Percentiles rank a stretch among this genome's conserved stretches.
Evolutionary conservation across 225 moss, liverwort and hornwort genomes (phyloP).

Genomic region (Marchantia polymorpha): DNA sequence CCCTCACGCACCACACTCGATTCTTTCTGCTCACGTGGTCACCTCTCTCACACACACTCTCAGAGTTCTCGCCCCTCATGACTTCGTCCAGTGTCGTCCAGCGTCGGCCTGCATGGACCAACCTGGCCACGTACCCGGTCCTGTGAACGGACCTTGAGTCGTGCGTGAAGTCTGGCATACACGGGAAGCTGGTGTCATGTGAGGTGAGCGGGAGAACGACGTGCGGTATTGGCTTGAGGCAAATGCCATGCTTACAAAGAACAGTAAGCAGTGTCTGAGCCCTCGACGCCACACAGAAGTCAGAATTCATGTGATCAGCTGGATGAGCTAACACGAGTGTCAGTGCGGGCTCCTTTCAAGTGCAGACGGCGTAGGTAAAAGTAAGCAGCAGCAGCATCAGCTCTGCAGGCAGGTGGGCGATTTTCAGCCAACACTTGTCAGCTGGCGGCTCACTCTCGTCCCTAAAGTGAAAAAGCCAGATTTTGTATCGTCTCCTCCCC

Average conservation of each 20-base stretch:
- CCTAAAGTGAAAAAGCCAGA: not conserved
- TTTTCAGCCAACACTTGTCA: not conserved
- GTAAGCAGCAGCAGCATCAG: not conserved
- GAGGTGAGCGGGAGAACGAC: not conserved
- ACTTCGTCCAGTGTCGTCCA: not conserved
- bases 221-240: not conserved
- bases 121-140: not conserved
- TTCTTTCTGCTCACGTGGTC: not conserved
- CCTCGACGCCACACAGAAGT: not conserved
- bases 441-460: not conserved
- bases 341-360: not conserved
- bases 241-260: not conserved
- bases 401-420: not conserved
- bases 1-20: not conserved
- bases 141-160: not conserved
- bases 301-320: not conserved
- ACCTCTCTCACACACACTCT: not conserved
- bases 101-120: not conserved
- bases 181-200: constrained; percentile 3
- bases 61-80: not conserved
- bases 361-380: not conserved
- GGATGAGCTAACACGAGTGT: not conserved
- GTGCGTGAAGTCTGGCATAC: not conserved
- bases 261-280: not conserved
- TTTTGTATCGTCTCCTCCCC: not conserved